Base-by-base conservation (phyloP, 1,139 yeast species). In the Candida gigantensis region DNA sequence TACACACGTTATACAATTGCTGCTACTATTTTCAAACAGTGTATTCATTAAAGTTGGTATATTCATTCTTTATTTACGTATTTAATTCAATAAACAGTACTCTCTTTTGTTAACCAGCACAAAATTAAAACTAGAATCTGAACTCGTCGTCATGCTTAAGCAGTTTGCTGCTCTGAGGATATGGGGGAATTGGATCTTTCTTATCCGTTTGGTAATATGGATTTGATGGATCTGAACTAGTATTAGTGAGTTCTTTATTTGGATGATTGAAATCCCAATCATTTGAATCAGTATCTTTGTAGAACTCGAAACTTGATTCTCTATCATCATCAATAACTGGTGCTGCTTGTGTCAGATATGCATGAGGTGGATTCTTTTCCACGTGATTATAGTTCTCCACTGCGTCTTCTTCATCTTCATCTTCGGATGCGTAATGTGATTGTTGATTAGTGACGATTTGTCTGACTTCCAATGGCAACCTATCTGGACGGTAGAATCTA, bases 401-500 rank as follows among this genome's bases (percentile, higher is more conserved):
- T 35, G 8, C 30, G n/a, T n/a, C n/a, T 37, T 30, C 34, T 17
- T 35, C 42, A 8, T 28, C 32, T 31, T 41, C 44, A 11, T 19
- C 34, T 14, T 36, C 41, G 24, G 35, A 30, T 13, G 36, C 27
- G 12, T 28, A 30, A 12, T 29, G 24, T 70, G 67, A 52, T 45
- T 69, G 74, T 42, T 69, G 69, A 1, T 73, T 73, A 3, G 74
- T 68, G 31, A 67, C 56, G 43, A 68, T 67, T 10, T 59, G 51
- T 45, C 72, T 54, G 30, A 68, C 69, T 38, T 51, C 53, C 11
- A 46, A 49, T 2, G 74, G 74, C 43, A 69, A 62, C 10, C 55
- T 49, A 51, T 69, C 74, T 27, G 76, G 75, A 45, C 72, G 62
- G 56, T 70, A 70, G 53, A 69, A 70, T 41, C 76, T 52, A 46